Percentiles rank a stretch among this genome's conserved stretches.
These are phyloP conservation scores for Mitragyna speciosa DNA, from an alignment of 257 asterid genomes.

Conservation along the genomic window DNA sequence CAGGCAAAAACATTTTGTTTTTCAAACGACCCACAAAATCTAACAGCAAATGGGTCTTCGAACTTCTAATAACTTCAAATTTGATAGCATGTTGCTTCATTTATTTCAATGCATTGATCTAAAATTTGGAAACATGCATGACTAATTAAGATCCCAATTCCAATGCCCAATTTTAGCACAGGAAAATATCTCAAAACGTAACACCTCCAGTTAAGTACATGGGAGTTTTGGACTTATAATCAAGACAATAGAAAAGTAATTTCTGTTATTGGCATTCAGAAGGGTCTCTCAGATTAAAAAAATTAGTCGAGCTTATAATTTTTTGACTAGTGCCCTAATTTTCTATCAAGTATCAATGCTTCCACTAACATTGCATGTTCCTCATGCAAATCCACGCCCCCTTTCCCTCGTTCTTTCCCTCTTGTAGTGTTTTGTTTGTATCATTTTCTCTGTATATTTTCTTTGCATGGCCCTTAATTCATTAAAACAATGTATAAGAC, in stretches of 20 bases:
- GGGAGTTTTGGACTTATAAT: not conserved
- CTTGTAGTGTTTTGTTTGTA: conserved; percentile 14
- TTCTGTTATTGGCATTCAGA: not conserved
- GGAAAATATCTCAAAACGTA: not conserved
- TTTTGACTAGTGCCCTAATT: not conserved
- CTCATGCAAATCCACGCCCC: conserved; percentile 1
- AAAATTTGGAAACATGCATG: not conserved
- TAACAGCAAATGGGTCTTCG: no score
- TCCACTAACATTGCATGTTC: not conserved
- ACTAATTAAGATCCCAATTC: not conserved
- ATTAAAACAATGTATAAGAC: conserved; percentile 16
- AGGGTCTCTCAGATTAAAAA: not conserved
- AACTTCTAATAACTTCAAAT: no score
- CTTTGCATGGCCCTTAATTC: not conserved
- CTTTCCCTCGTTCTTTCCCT: not conserved
- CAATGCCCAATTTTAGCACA: not conserved
- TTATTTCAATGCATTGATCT: no score
- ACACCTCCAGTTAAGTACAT: not conserved
- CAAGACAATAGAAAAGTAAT: not conserved
- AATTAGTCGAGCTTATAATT: not conserved
- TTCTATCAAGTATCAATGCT: not conserved
- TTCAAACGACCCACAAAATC: not conserved
- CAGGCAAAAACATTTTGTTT: no score
- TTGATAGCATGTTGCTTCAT: no score
- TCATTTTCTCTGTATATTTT: not conserved